Evolutionary conservation across 768 basidiomycete species (phyloP).

Genomic region (Omphalotus guepiniiformis): DNA sequence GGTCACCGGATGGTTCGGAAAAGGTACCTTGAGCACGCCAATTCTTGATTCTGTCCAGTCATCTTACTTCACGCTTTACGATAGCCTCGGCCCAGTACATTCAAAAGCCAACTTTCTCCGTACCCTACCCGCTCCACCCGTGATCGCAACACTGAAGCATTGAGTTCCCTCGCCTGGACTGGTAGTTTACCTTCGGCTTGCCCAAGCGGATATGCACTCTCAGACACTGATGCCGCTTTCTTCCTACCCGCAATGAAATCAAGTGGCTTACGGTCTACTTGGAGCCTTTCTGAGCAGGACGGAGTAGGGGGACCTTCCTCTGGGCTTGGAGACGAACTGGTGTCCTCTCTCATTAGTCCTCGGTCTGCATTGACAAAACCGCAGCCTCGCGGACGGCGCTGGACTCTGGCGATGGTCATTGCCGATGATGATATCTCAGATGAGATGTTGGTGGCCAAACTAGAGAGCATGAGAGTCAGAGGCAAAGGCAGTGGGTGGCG

Average conservation of each 20-base stretch:
- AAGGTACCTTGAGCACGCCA: too few species aligned
- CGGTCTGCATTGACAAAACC: slow-evolving; percentile 5
- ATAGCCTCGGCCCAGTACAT: not conserved
- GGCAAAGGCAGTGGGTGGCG: not conserved
- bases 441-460: slow-evolving; percentile 29
- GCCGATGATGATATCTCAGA: slow-evolving; percentile 37
- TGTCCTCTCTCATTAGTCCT: slow-evolving; percentile 1
- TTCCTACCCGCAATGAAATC: not conserved
- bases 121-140: not conserved
- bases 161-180: slow-evolving; percentile 31
- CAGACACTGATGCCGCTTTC: not conserved
- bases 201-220: not conserved
- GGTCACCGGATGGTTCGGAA: not conserved
- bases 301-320: too few species aligned
- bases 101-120: not conserved
- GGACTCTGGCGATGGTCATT: slow-evolving; percentile 31
- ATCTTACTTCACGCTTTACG: not conserved
- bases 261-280: slow-evolving; percentile 6
- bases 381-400: slow-evolving; percentile 10
- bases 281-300: not conserved
- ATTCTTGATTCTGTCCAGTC: not conserved
- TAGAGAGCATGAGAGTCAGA: slow-evolving; percentile 19
- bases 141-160: slow-evolving; percentile 17
- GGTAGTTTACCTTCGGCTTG: slow-evolving; percentile 13
- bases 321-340: too few species aligned